These are phyloP conservation scores for Termitomyces eurrhizus DNA, from an alignment of 768 basidiomycete species.

Conservation along the genomic window DNA sequence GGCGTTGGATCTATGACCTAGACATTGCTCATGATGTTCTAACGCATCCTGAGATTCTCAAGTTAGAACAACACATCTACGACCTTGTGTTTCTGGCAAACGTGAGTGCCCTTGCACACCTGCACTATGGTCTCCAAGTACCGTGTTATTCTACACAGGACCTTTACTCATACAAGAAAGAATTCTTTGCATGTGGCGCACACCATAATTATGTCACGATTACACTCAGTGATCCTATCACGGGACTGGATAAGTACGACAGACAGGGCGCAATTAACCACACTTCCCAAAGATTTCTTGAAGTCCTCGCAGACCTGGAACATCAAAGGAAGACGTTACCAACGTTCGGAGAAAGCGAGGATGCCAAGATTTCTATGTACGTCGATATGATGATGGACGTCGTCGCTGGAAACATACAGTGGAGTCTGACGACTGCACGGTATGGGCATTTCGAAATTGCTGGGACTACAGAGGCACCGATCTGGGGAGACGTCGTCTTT, in stretches of 20 bases:
- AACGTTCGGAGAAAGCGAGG: background rate
- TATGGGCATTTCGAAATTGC: constrained; percentile 1
- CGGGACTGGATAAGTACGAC: background rate
- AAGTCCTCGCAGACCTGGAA: constrained; percentile 1
- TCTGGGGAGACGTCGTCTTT: background rate
- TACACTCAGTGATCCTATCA: constrained; percentile 2
- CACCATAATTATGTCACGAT: constrained; percentile 9
- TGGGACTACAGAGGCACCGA: background rate
- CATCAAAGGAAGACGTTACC: background rate
- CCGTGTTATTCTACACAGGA: background rate
- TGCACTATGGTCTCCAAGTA: no score
- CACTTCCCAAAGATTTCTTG: constrained; percentile 2
- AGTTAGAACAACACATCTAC: no score
- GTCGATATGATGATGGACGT: constrained; percentile 3
- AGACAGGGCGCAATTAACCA: constrained; percentile 7
- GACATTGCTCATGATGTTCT: no score
- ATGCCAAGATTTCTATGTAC: constrained; percentile 2
- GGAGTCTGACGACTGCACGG: constrained; percentile 3
- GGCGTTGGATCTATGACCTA: no score
- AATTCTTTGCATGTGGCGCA: constrained; percentile 7
- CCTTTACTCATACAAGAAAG: background rate
- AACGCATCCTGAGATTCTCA: no score
- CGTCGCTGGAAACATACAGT: constrained; percentile 9
- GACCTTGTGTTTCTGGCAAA: background rate
- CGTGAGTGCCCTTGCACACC: background rate